Base-by-base conservation (phyloP, 2,329 filamentous ascomycete species). In the Colletotrichum spaethianum region DNA sequence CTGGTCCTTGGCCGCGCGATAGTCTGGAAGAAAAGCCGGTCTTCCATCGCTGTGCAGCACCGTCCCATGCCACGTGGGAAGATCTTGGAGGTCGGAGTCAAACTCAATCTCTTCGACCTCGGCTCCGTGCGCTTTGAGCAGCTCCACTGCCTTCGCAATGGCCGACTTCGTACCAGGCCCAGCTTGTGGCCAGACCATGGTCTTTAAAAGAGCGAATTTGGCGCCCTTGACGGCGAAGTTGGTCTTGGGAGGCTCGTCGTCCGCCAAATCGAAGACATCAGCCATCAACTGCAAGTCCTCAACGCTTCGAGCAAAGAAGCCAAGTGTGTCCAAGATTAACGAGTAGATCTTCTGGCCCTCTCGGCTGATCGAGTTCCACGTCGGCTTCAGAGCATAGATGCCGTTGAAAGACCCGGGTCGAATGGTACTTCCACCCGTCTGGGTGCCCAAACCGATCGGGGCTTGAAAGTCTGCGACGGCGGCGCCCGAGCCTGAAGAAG, bases 331-430 rank as follows among this genome's bases (percentile, higher is more conserved):
- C 7, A 90, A 82, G 1, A 85, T 89, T 1, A 89, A 79, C 0
- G 89, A 88, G 75, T 88, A 91, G 2, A 90, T 81, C 77, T 88
- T 90, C 55, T 87, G 83, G 0, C 91, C 91, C 76, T 93, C 91
- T 0, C 89, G 83, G 0, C 87, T 90, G 42, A 93, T 86, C 0
- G 89, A 81, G 66, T 88, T 88, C 89, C 90, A 93, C 0, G 91
- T 93, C 2, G 91, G 91, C 77, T 93, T 93, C 66, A 92, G 82
- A 0, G 85, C 90, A 68, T 90, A 93, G 5, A 91, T 83, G 7
- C 91, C 91, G 72, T 89, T 92, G 80, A 88, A 93, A 0, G 90
- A 90, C 0, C 84, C 91, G 0, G 92, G 92, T 0, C 91, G 86
- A 55, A 93, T 88, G 0, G 85, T 89, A 70, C 88, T 91, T 0